Percentiles rank a stretch among this genome's conserved stretches.
These are phyloP conservation scores for Nyctanthes arbortristis DNA, from an alignment of 257 asterid genomes.

Conservation along the genomic window DNA sequence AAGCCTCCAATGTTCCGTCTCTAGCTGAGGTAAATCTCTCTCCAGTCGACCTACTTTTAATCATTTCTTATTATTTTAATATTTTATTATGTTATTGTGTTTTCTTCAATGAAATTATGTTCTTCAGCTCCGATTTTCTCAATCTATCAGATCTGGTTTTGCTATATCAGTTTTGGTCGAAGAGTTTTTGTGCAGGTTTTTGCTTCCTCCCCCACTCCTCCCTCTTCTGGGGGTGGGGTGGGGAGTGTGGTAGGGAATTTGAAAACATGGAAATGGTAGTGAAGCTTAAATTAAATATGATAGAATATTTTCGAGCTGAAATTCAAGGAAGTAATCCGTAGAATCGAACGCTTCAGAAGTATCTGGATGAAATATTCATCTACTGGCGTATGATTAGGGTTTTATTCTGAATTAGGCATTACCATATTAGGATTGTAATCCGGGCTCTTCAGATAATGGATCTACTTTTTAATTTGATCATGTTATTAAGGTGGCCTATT, in stretches of 20 bases:
- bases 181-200: no score
- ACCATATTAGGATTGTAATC: background rate
- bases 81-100: background rate
- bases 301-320: background rate
- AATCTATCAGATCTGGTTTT: background rate
- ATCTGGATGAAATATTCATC: background rate
- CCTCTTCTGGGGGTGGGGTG: no score
- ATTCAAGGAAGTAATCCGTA: background rate
- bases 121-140: background rate
- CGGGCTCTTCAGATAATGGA: background rate
- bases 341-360: background rate
- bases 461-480: background rate
- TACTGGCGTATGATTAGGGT: background rate
- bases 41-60: background rate
- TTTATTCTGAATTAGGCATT: background rate
- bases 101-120: background rate
- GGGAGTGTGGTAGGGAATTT: no score
- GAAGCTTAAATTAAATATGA: no score
- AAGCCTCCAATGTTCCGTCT: slow-evolving; percentile 42
- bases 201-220: no score
- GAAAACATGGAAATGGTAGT: no score
- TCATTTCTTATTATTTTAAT: slow-evolving; percentile 1
- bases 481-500: background rate
- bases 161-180: background rate
- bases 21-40: slow-evolving; percentile 48